Base-by-base conservation (phyloP, 208 protist species). In the Acanthamoeba divionensis region DNA sequence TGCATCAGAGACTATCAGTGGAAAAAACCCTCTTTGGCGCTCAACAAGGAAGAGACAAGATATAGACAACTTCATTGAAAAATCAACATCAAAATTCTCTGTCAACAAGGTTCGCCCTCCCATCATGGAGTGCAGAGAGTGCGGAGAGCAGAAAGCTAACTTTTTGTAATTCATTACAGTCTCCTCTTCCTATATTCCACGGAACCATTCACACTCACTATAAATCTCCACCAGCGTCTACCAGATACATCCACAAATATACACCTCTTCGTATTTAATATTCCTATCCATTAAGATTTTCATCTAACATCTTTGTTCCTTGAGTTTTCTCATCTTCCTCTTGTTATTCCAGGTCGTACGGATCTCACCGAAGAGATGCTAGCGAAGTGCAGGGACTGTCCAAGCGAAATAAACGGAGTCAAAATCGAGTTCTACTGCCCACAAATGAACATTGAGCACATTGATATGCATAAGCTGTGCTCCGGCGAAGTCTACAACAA, bases 361-460 rank as follows among this genome's bases (percentile, higher is more conserved):
- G 79, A 88, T 26, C 79, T 88, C 21, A 88, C 79, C 18, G 55
- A 65, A 33, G 44, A 88, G 33, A 88, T 88, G 79, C 38, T 88
- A 47, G 60, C 66, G 60, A 44, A 88, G 26, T 88, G 79, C 24
- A 71, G 71, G 57, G 79, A 88, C 44, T 88, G 79, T 44, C 55
- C 52, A 21, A 62, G 71, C 44, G 79, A 41, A 3, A 88, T 88
- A n/a, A 69, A 69, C 57, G 79, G 79, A 15, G 36, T 55, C 18
- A 71, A 47, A 47, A 62, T 88, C 10, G 55, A 88, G 44, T 88
- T 88, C 79, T 57, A 21, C 55, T 55, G 48, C 54, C 79, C 79
- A 24, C 55, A 44, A 24, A 12, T 88, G 1, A 88, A 44, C 55
- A 83, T 83, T 29, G 73, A 83, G 50, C 73, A 47, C 29, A 21